Base-by-base conservation (phyloP, 73 alveolate species). In the Durusdinium trenchii region DNA sequence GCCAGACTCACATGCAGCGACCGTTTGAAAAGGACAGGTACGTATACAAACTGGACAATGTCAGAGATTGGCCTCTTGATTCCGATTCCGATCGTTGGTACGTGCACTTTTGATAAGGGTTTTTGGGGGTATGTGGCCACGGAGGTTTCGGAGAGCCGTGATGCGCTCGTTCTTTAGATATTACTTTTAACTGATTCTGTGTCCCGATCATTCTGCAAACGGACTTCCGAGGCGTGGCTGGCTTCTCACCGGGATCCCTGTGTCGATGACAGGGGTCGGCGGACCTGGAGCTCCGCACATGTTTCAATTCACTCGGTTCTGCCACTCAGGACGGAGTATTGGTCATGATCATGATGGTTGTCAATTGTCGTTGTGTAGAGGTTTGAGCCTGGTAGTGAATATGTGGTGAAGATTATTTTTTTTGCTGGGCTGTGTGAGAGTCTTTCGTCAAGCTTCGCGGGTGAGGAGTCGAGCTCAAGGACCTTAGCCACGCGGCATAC, bases 211-310 rank as follows among this genome's bases (percentile, higher is more conserved):
- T 57, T 12, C 23, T 57, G 23, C 69, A 32, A 60, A 2, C 30
- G 1, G 0, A 32, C 18, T 60, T 60, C 84, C 40, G 23, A 78
- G 89, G 89, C 43, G 47, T 10, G 54, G 62, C 51, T 86, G 71
- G 81, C 81, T 51, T 14, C 43, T 57, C 26, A 32, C 9, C 16
- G 81, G 75, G 14, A 32, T 86, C 7, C 95, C 95, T 6, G 95
- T 51, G 46, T 20, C 43, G 3, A 9, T 86, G 40, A 7, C 20
- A 16, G 95, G 95, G 0, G 36, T 86, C 30, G 95, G 82, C 46
- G 95, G 95, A 6, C 95, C 95, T 52, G 95, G 95, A 26, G 95
- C 95, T 3, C 95, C 95, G 36, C 95, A 86, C 43, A 42, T 54
- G 26, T 86, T 86, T 43, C 61, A 7, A 0, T 40, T 86, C 61